A percentile compares a stretch with the other conserved stretches of the same genome.
Conservation (phyloP, 208 protist species). For the Leishmania aethiopica region DNA sequence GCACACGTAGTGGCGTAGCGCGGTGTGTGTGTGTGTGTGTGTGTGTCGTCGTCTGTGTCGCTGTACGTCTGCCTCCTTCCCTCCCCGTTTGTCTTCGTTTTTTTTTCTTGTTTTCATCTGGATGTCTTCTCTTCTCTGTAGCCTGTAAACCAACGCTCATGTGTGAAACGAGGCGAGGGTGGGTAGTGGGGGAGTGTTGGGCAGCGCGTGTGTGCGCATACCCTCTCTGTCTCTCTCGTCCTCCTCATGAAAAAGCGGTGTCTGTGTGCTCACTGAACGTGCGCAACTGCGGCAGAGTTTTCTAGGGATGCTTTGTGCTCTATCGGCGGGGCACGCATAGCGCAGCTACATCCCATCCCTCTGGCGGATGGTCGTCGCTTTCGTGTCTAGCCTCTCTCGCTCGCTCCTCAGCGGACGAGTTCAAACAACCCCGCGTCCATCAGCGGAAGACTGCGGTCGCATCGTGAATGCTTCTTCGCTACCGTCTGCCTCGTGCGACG, state of each 20-base stretch:
- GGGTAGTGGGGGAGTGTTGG: neutral
- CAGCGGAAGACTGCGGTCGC: neutral
- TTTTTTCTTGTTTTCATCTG: neutral
- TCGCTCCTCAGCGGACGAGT: neutral
- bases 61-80: slow-evolving; percentile 8
- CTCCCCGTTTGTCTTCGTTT: neutral
- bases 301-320: neutral
- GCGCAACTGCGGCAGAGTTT: neutral
- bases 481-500: neutral
- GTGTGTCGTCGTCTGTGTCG: neutral
- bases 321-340: neutral
- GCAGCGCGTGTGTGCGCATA: neutral
- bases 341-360: neutral
- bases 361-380: neutral
- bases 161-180: neutral
- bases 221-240: neutral
- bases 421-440: neutral
- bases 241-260: neutral
- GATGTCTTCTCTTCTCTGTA: neutral
- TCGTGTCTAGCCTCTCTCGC: neutral
- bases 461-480: neutral
- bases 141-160: neutral
- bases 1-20: neutral
- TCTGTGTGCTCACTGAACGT: neutral
- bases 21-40: neutral